Conservation (phyloP, 768 basidiomycete species). For the Panaeolus cyanescens region DNA sequence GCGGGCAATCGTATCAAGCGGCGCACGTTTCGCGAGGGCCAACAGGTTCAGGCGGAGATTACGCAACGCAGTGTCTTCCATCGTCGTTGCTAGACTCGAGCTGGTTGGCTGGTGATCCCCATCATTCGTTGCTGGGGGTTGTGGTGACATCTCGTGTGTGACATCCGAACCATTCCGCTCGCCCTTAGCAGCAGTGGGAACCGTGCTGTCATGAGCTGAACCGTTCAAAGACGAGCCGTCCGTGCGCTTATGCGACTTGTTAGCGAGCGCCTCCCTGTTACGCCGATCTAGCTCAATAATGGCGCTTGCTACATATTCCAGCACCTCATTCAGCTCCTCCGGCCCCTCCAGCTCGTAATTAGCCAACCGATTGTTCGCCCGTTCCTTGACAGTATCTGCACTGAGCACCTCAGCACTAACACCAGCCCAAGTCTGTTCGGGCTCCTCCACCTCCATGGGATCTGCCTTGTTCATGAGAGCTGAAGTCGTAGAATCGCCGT, state of each 20-base stretch:
- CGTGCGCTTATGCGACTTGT: slow-evolving; percentile 2
- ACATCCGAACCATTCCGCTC: slow-evolving; percentile 1
- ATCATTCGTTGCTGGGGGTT: neutral
- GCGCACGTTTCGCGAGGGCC: slow-evolving; percentile 77
- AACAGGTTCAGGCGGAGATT: slow-evolving; percentile 73
- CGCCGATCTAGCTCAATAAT: slow-evolving; percentile 47
- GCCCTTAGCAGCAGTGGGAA: neutral
- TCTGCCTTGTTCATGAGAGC: slow-evolving; percentile 6
- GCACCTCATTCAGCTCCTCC: slow-evolving; percentile 54
- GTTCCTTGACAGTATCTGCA: slow-evolving; percentile 8
- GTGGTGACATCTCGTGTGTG: neutral
- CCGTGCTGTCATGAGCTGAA: slow-evolving; percentile 1
- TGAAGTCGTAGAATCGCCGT: slow-evolving; percentile 13
- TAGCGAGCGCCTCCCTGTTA: slow-evolving; percentile 8
- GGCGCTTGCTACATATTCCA: slow-evolving; percentile 57
- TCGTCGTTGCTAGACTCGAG: neutral
- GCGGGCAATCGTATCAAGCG: slow-evolving; percentile 67
- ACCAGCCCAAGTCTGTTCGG: slow-evolving; percentile 33
- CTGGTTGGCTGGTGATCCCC: neutral
- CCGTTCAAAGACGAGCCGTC: neutral
- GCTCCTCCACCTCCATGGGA: slow-evolving; percentile 31
- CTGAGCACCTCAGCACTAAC: slow-evolving; percentile 28
- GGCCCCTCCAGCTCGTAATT: slow-evolving; percentile 41
- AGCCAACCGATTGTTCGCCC: slow-evolving; percentile 12
- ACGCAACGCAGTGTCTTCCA: slow-evolving; percentile 53